Evolutionary conservation across 108 stramenopile genomes (phyloP).

Genomic region (Conticribra guillardii): DNA sequence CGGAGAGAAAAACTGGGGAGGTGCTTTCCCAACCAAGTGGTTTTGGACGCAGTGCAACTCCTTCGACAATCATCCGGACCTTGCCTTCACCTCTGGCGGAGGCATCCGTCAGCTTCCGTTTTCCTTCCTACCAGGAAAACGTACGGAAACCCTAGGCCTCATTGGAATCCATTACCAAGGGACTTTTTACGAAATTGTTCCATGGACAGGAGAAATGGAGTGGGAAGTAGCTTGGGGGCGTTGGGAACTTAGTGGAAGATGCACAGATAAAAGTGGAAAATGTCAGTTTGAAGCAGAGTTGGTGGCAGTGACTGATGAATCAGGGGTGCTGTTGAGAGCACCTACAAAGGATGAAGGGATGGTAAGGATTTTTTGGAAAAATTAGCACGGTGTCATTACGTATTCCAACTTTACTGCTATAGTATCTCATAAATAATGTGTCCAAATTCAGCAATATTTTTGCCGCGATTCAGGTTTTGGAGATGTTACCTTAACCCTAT

Average conservation of each 20-base stretch:
- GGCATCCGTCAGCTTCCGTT: conserved; percentile 78
- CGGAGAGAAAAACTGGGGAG: conserved; percentile 93
- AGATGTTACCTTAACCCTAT: conserved; percentile 61
- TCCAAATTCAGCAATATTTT: conserved; percentile 53
- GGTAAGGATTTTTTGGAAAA: conserved; percentile 27
- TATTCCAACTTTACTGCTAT: background rate
- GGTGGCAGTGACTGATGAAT: conserved; percentile 56
- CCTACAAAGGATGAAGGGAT: conserved; percentile 85
- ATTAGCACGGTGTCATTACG: background rate
- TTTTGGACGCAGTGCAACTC: conserved; percentile 92
- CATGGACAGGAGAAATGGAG: conserved; percentile 85
- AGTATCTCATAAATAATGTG: background rate
- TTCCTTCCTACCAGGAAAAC: conserved; percentile 53
- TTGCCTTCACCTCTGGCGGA: conserved; percentile 84
- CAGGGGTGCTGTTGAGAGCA: conserved; percentile 77
- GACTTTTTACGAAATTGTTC: conserved; percentile 82
- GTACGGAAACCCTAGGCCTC: conserved; percentile 72
- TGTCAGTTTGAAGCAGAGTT: conserved; percentile 74
- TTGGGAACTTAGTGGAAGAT: conserved; percentile 71
- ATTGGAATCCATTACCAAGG: conserved; percentile 77
- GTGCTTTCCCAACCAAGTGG: conserved; percentile 83
- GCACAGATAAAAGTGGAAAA: conserved; percentile 49
- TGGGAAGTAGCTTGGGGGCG: conserved; percentile 82
- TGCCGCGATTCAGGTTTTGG: conserved; percentile 83
- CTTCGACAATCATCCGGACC: conserved; percentile 66